These are phyloP conservation scores for Chlamydomonas reinhardtii DNA, from an alignment of 163 green algal species.

Conservation along the genomic window DNA sequence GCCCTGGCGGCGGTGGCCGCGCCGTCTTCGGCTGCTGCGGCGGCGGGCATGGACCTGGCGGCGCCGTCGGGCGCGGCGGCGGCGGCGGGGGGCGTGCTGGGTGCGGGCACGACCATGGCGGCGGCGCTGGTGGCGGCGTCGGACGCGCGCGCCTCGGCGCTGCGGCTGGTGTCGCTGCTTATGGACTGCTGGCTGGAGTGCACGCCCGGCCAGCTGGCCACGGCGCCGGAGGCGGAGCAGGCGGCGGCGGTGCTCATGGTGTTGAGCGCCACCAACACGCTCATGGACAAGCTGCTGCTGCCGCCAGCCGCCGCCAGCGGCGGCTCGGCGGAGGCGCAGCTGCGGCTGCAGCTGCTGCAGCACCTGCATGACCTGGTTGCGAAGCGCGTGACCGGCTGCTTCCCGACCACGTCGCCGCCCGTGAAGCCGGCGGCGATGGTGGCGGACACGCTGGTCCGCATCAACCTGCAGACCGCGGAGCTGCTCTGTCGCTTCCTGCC, in stretches of 20 bases:
- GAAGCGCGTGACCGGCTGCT: conserved; percentile 42
- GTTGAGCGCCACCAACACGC: conserved; percentile 16
- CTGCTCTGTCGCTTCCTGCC: conserved; percentile 64
- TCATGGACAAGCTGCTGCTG: conserved; percentile 37
- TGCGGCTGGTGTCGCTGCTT: conserved; percentile 30
- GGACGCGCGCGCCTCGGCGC: conserved; percentile 21
- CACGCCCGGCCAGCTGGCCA: conserved; percentile 8
- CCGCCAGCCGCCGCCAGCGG: background rate
- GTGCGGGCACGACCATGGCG: conserved; percentile 10
- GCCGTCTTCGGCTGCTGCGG: background rate
- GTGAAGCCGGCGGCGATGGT: conserved; percentile 34
- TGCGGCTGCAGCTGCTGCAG: conserved; percentile 18
- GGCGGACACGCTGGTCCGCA: conserved; percentile 52
- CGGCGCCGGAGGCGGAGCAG: conserved; percentile 24
- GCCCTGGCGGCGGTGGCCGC: conserved; percentile 15
- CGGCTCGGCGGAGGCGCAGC: background rate
- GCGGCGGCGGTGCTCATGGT: conserved; percentile 29
- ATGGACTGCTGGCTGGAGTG: conserved; percentile 48
- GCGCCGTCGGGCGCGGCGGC: background rate
- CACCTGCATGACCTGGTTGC: conserved; percentile 45
- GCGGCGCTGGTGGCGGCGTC: conserved; percentile 35
- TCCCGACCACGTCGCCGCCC: conserved; percentile 54
- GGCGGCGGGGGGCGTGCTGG: background rate
- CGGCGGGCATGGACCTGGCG: background rate
- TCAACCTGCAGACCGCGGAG: conserved; percentile 66